Base-by-base conservation (phyloP, 2,329 filamentous ascomycete species). In the Diplodia corticola region DNA sequence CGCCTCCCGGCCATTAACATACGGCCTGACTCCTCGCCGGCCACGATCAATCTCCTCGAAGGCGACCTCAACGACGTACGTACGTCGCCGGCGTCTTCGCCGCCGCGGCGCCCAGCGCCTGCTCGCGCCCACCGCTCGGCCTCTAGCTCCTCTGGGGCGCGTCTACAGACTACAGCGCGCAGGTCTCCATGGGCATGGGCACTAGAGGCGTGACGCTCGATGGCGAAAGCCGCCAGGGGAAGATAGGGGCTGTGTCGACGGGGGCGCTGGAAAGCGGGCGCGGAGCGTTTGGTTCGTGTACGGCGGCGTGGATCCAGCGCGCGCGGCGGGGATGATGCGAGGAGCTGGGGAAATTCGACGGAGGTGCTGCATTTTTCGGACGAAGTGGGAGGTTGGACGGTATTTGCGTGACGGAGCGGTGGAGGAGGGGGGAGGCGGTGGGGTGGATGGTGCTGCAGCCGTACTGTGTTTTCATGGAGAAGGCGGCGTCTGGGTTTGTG, bases 291-390 rank as follows among this genome's bases (percentile, higher is more conserved):
- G 35, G 74, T 80, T 80, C 37, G 74, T 80, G 5, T 79, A 76
- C 69, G 71, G 74, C 1, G 75, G 74, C 17, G 74, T 74, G 0
- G 78, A 80, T n/a, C n/a, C n/a, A n/a, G n/a, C n/a, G n/a, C n/a
- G 55, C 75, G 77, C 5, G 57, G 57, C 26, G 57, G 57, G 17
- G 57, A 61, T 3, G 57, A 61, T 3, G 44, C 26, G 5, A 60
- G 65, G 4, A 79, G 78, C 0, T 82, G 82, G 69, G 78, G 79
- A 2, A 81, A 82, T 57, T 78, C 82, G 0, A 89, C 87, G 0
- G 72, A 79, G 1, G 78, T 89, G 40, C 84, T 85, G 0, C 87
- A 90, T 71, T 90, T 90, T 90, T 72, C 80, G 80, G 65, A 80
- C 74, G 70, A 90, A 90, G 73, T 80, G 86, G 71, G 75, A 82